phyloP scores from a whole-genome alignment of 164 flowering plant genomes.

The Kingdonia uniflora region DNA sequence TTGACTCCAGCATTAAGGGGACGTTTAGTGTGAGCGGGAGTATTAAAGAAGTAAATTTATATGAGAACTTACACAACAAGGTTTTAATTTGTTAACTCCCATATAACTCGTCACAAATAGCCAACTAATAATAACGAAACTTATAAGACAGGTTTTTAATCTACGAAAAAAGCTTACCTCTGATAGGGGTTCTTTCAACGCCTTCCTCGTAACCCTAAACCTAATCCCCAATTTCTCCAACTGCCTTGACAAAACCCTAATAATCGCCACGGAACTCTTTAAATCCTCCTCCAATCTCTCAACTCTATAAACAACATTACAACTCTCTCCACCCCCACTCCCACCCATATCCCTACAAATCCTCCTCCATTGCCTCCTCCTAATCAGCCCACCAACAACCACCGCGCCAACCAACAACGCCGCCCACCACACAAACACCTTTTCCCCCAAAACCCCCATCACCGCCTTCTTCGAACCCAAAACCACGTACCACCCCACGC shows the following conservation, averaged over 20 bases:
- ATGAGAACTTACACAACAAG: too few species aligned
- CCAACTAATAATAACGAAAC: too few species aligned
- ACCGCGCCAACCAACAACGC: conserved; percentile 45
- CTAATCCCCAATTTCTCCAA: conserved; percentile 91
- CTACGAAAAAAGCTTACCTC: too few species aligned
- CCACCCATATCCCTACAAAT: conserved; percentile 23
- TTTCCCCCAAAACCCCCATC: conserved; percentile 23
- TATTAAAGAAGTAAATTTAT: too few species aligned
- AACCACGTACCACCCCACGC: conserved; percentile 28
- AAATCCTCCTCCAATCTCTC: conserved; percentile 88
- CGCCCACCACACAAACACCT: conserved; percentile 36
- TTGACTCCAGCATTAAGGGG: too few species aligned
- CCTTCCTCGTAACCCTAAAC: conserved; percentile 69
- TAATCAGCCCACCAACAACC: conserved; percentile 44
- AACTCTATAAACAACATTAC: conserved; percentile 55
- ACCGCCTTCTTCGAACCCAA: conserved; percentile 21
- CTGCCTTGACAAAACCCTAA: conserved; percentile 73
- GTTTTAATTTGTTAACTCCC: too few species aligned
- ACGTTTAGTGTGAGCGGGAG: too few species aligned
- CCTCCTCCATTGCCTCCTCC: conserved; percentile 72
- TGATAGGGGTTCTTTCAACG: conserved; percentile 68
- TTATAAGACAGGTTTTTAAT: too few species aligned
- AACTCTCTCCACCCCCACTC: conserved; percentile 5
- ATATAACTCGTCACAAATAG: too few species aligned
- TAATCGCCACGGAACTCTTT: conserved; percentile 39